A percentile compares a stretch with the other conserved stretches of the same genome.
Conservation (phyloP, 371 early-diverging fungal species). For the Mortierella polycephala region DNA sequence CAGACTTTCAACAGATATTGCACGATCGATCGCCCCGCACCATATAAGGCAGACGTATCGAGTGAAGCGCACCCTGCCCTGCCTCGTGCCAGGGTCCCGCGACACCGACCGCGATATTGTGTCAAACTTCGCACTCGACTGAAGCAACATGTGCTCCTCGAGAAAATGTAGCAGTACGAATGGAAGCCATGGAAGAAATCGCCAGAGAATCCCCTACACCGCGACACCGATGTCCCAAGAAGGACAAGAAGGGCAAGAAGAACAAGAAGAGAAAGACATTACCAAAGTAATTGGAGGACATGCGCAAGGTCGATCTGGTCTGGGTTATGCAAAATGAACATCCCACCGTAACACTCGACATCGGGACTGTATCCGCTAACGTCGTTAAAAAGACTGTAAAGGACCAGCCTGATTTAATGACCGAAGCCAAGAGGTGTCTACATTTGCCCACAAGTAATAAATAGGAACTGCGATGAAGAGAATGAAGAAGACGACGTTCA, state of each 20-base stretch:
- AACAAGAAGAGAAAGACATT: too few relatives aligned
- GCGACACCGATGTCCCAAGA: too few relatives aligned
- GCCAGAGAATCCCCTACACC: slow-evolving; percentile 1
- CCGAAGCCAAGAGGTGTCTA: too few relatives aligned
- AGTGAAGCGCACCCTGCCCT: neutral
- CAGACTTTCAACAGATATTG: slow-evolving; percentile 1
- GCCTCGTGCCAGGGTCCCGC: neutral
- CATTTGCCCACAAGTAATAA: too few relatives aligned
- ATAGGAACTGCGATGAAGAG: too few relatives aligned
- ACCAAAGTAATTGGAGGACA: too few relatives aligned
- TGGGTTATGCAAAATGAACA: slow-evolving; percentile 4
- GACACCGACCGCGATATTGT: slow-evolving; percentile 2
- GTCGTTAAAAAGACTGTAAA: too few relatives aligned
- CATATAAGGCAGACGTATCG: neutral
- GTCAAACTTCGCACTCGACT: slow-evolving; percentile 1
- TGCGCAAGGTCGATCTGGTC: slow-evolving; percentile 1
- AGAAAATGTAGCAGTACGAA: slow-evolving; percentile 3
- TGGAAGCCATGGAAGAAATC: slow-evolving; percentile 3
- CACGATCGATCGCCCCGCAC: neutral
- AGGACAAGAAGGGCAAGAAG: too few relatives aligned
- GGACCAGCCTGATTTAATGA: too few relatives aligned
- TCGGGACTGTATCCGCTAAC: slow-evolving; percentile 7
- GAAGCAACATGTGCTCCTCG: neutral
- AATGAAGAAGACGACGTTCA: too few relatives aligned
- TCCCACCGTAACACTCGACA: neutral